These are phyloP conservation scores for Alternaria novae-zelandiae DNA, from an alignment of 2,329 filamentous ascomycete species.

Conservation along the genomic window DNA sequence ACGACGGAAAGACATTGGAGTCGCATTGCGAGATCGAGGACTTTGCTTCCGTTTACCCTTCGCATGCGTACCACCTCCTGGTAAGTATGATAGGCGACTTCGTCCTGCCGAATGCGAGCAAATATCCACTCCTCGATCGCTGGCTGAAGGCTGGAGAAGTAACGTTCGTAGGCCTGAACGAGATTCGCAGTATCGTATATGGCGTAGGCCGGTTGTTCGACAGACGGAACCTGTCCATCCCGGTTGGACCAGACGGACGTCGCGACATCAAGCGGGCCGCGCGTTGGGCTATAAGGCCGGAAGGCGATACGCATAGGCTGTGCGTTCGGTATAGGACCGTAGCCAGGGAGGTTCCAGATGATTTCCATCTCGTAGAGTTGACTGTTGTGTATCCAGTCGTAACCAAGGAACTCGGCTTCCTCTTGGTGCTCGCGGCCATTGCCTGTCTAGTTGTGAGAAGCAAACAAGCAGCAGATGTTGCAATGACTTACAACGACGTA, in stretches of 20 bases:
- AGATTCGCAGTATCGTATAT: slow-evolving; percentile 42
- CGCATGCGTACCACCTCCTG: slow-evolving; percentile 42
- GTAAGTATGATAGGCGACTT: slow-evolving; percentile 39
- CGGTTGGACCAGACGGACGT: slow-evolving; percentile 40
- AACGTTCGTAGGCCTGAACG: slow-evolving; percentile 34
- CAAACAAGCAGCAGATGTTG: background rate
- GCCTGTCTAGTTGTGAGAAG: slow-evolving; percentile 27
- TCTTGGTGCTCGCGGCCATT: slow-evolving; percentile 46
- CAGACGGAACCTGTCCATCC: slow-evolving; percentile 31
- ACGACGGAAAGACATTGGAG: slow-evolving; percentile 45
- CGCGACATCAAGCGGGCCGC: slow-evolving; percentile 37
- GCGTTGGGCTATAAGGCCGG: slow-evolving; percentile 36
- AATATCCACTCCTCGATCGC: slow-evolving; percentile 43
- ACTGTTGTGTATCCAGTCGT: slow-evolving; percentile 37
- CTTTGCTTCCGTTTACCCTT: slow-evolving; percentile 22
- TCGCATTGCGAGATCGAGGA: slow-evolving; percentile 41
- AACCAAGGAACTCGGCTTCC: slow-evolving; percentile 40
- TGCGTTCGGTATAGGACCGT: slow-evolving; percentile 34
- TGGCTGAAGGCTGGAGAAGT: slow-evolving; percentile 35
- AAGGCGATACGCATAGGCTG: slow-evolving; percentile 34
- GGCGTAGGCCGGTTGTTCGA: slow-evolving; percentile 45
- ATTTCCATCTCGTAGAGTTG: slow-evolving; percentile 40
- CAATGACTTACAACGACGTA: slow-evolving; percentile 38
- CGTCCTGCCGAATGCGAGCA: slow-evolving; percentile 34
- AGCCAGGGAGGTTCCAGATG: slow-evolving; percentile 45